These are phyloP conservation scores for Chaetomiaceae sp. DNA, from an alignment of 2,329 filamentous ascomycete genomes.

Conservation along the genomic window DNA sequence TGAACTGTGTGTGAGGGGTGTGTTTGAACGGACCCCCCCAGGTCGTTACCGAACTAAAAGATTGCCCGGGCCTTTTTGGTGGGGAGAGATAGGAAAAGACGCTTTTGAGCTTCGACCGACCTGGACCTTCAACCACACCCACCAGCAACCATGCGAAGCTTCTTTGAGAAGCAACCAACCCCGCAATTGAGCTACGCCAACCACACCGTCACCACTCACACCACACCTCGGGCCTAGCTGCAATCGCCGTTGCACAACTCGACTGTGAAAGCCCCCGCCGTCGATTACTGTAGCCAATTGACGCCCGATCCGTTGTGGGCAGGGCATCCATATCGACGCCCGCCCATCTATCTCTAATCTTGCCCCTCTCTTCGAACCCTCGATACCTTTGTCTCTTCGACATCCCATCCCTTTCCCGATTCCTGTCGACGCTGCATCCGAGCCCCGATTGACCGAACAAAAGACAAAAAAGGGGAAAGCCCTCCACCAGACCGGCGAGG, in stretches of 20 bases:
- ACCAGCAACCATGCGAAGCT: constrained; percentile 19
- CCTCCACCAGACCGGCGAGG: constrained; percentile 19
- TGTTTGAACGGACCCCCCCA: constrained; percentile 7
- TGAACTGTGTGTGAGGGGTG: no score
- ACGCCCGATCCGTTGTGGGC: constrained; percentile 11
- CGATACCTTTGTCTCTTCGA: neutral
- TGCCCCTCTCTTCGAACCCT: constrained; percentile 2
- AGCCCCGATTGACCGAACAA: neutral
- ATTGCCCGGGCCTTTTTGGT: no score
- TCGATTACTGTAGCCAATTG: constrained; percentile 19
- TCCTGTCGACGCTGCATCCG: neutral
- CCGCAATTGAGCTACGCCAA: constrained; percentile 27
- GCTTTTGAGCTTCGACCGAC: neutral
- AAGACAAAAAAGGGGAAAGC: neutral
- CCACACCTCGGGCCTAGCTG: constrained; percentile 1
- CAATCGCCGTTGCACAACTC: constrained; percentile 18
- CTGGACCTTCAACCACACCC: constrained; percentile 17
- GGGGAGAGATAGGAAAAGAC: no score
- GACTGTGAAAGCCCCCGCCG: constrained; percentile 7
- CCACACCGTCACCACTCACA: constrained; percentile 19
- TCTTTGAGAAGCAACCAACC: constrained; percentile 24
- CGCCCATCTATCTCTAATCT: neutral
- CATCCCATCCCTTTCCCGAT: neutral
- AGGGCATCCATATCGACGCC: constrained; percentile 15
- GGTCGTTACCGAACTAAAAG: no score